Base-by-base conservation (phyloP, 345 rosid genomes). In the Acer yangbiense region DNA sequence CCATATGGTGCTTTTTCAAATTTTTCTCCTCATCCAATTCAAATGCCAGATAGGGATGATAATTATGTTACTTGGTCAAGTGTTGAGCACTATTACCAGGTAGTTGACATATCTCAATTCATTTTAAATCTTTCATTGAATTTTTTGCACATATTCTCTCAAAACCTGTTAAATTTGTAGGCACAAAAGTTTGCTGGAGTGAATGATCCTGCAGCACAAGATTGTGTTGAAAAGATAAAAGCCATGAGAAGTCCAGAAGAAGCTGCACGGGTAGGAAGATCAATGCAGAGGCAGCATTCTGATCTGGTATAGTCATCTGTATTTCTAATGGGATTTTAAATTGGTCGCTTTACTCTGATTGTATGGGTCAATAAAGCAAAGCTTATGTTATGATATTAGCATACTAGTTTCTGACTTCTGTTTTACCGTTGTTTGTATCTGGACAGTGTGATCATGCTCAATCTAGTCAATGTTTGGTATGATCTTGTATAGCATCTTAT, bases 31-130 rank as follows among this genome's bases (percentile, higher is more conserved):
- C 99, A 93, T 84, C 86, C 93, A 73, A 88, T 95, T 77, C 89
- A 87, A 81, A 92, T 93, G 96, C 90, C 85, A 0, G 87, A 82
- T 68, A 84, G 62, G 2, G 76, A 78, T 65, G 92, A 91, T 76
- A 78, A 81, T 63, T 90, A 88, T 79, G 79, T 58, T 73, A 89
- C 90, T 60, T 93, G 99, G 99, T 80, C 90, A 20, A 90, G 81
- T 76, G 94, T 93, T 21, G 98, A 93, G 81, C 98, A 93, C 77
- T 95, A 86, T 82, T 95, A 93, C 81, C 98, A 95, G 98, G 98
- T 93, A 87, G 66, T 52, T 71, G 23, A 21, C 27, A 74, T 63
- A 13, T 54, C n/a, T 44, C 61, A 64, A 46, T 79, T 43, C 23
- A 52, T 54, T 54, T 21, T 71, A 17, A 25, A 79, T 52, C 77